Evolutionary conservation across 805 yeast species (phyloP).

Genomic region (Ogataea polymorpha): DNA sequence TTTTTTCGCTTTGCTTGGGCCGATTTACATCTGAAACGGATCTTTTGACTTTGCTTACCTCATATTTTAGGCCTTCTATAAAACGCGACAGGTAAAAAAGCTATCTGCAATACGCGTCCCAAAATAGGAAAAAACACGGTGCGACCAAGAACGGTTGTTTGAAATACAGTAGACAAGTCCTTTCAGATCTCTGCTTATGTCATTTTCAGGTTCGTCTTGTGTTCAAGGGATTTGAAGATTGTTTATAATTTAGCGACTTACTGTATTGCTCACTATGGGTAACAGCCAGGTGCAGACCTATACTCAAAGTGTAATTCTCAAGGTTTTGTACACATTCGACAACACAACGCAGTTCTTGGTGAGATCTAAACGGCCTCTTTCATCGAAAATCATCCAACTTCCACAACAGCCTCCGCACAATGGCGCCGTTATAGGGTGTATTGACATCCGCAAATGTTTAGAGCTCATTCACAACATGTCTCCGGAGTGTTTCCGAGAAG

Average conservation of each 20-base stretch:
- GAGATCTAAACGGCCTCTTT: conserved; percentile 34
- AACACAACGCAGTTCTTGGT: conserved; percentile 42
- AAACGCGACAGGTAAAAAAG: conserved; percentile 3
- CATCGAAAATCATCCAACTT: conserved; percentile 41
- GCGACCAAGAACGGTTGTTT: conserved; percentile 1
- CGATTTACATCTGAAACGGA: neutral
- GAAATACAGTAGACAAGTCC: conserved; percentile 9
- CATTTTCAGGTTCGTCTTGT: conserved; percentile 1
- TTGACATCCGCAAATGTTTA: conserved; percentile 44
- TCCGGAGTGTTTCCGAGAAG: conserved; percentile 42
- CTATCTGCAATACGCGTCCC: conserved; percentile 10
- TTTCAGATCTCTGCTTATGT: conserved; percentile 9
- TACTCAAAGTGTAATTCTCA: conserved; percentile 30
- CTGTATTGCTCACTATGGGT: conserved; percentile 13
- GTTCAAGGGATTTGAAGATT: conserved; percentile 5
- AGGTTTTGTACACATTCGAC: conserved; percentile 42
- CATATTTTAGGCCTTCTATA: neutral
- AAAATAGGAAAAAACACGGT: conserved; percentile 15
- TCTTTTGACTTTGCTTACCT: neutral
- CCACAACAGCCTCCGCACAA: conserved; percentile 40
- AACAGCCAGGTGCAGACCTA: conserved; percentile 23
- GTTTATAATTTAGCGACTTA: conserved; percentile 5
- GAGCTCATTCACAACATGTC: conserved; percentile 43
- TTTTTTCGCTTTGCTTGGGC: conserved; percentile 5
- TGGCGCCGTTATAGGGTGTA: conserved; percentile 41